phyloP scores from a whole-genome alignment of 2,329 filamentous ascomycete species.

The Zarea fungicola region DNA sequence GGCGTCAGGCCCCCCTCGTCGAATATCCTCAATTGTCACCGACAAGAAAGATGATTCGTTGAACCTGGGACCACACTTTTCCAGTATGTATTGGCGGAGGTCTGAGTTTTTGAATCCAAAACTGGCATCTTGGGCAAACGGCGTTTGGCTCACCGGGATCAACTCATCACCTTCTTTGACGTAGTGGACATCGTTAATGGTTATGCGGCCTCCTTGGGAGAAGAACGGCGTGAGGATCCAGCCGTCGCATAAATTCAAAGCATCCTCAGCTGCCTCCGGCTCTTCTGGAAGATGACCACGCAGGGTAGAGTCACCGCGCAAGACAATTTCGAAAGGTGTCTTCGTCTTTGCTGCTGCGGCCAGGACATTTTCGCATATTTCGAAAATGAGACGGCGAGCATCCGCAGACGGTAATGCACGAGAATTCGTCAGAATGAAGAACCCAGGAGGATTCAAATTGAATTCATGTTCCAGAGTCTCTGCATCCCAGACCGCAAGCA shows the following conservation, averaged over 20 bases:
- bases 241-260: constrained; percentile 43
- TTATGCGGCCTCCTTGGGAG: constrained; percentile 49
- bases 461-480: constrained; percentile 41
- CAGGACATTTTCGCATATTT: constrained; percentile 45
- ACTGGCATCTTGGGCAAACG: constrained; percentile 51
- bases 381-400: constrained; percentile 39
- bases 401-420: constrained; percentile 45
- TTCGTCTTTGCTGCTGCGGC: constrained; percentile 34
- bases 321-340: constrained; percentile 46
- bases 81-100: constrained; percentile 40
- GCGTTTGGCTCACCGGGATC: constrained; percentile 42
- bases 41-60: constrained; percentile 22
- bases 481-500: constrained; percentile 49
- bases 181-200: constrained; percentile 52
- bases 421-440: constrained; percentile 57
- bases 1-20: constrained; percentile 23
- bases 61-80: constrained; percentile 39
- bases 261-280: constrained; percentile 43
- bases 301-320: constrained; percentile 51
- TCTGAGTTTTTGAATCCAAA: constrained; percentile 53
- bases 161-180: constrained; percentile 43
- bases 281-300: constrained; percentile 52
- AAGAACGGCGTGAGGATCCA: constrained; percentile 54
- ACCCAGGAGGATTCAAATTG: constrained; percentile 34
- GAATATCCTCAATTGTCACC: constrained; percentile 26